phyloP scores from a whole-genome alignment of 1,139 yeast genomes.

The Geotrichum reessii region DNA sequence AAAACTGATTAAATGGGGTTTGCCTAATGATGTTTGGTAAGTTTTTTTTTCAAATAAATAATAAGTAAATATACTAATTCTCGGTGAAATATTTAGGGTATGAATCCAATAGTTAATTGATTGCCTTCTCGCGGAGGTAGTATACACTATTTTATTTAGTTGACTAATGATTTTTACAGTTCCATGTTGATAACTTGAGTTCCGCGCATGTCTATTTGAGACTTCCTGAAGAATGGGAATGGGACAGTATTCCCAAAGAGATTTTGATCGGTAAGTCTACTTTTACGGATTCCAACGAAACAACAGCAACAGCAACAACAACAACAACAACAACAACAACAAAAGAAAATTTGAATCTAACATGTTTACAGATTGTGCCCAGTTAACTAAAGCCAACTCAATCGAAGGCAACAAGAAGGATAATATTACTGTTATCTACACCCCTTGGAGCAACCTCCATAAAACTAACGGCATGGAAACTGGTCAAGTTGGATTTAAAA shows the following conservation, averaged over 20 bases:
- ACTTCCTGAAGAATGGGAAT: conserved; percentile 40
- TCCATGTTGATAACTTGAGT: conserved; percentile 74
- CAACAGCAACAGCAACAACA: too few species aligned
- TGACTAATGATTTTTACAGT: conserved; percentile 30
- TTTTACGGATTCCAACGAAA: neutral
- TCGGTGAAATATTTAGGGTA: conserved; percentile 8
- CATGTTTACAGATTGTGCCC: conserved; percentile 51
- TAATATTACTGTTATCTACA: conserved; percentile 63
- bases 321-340: too few species aligned
- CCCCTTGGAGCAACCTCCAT: conserved; percentile 69
- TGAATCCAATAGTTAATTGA: neutral
- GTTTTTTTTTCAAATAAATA: conserved; percentile 9
- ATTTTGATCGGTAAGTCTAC: conserved; percentile 37
- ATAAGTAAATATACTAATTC: neutral
- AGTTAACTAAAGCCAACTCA: conserved; percentile 73
- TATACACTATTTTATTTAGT: neutral
- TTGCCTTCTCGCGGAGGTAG: neutral
- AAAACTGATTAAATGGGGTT: conserved; percentile 61
- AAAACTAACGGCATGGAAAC: conserved; percentile 72
- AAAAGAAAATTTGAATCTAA: neutral
- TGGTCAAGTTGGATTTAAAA: conserved; percentile 75
- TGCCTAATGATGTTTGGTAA: conserved; percentile 64
- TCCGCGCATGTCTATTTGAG: conserved; percentile 80
- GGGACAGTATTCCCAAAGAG: conserved; percentile 49
- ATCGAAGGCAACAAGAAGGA: conserved; percentile 71